These are phyloP conservation scores for Vinca major DNA, from an alignment of 305 asterid genomes.

Conservation along the genomic window DNA sequence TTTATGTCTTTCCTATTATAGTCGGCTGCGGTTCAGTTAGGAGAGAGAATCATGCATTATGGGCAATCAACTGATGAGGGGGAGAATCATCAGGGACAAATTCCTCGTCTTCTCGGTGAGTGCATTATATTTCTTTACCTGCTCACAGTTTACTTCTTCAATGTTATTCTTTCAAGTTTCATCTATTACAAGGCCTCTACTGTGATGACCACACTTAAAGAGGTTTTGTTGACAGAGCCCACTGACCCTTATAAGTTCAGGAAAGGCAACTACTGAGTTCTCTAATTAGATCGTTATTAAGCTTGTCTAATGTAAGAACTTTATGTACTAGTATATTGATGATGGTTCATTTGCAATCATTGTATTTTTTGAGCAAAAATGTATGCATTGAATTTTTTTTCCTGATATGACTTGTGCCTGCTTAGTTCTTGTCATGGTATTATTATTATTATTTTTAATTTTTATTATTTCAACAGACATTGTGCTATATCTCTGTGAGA, in stretches of 20 bases:
- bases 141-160: not conserved
- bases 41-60: slow-evolving; percentile 66
- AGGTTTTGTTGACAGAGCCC: not conserved
- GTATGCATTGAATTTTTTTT: not conserved
- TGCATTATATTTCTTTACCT: slow-evolving; percentile 15
- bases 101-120: slow-evolving; percentile 94
- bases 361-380: not conserved
- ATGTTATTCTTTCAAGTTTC: not conserved
- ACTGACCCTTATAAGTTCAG: not conserved
- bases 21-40: slow-evolving; percentile 74
- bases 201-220: not conserved
- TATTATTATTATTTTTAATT: not conserved
- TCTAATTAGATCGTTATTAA: not conserved
- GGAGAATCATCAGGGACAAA: slow-evolving; percentile 56
- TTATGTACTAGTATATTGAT: not conserved
- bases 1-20: slow-evolving; percentile 23
- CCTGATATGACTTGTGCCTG: not conserved
- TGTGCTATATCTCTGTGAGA: slow-evolving; percentile 89
- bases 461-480: slow-evolving; percentile 46
- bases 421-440: slow-evolving; percentile 9
- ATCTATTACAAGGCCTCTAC: no score
- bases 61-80: slow-evolving; percentile 67
- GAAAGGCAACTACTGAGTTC: not conserved
- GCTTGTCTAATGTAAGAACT: not conserved
- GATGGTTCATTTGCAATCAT: not conserved